These are phyloP conservation scores for Acer negundo DNA, from an alignment of 345 rosid species.

Conservation along the genomic window DNA sequence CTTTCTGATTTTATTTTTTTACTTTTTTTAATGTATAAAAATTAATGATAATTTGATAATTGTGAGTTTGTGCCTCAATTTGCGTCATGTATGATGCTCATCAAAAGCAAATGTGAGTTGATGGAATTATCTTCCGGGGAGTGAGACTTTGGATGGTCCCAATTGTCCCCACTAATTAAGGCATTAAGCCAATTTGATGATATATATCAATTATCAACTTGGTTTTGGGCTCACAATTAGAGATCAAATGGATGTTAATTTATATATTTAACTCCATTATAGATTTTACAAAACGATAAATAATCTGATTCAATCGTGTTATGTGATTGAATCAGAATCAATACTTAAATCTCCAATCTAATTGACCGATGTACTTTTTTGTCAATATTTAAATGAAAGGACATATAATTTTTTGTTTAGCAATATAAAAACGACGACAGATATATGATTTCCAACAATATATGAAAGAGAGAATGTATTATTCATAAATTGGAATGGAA, in stretches of 20 bases:
- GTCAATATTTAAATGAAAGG: too few species aligned
- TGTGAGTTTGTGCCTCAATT: too few species aligned
- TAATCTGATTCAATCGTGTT: background rate
- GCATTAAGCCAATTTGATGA: conserved; percentile 11
- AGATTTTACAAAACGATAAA: too few species aligned
- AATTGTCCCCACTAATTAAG: conserved; percentile 17
- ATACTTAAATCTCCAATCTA: too few species aligned
- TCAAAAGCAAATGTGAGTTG: background rate
- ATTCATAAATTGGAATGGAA: background rate
- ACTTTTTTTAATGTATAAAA: too few species aligned
- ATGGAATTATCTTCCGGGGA: background rate
- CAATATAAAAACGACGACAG: background rate
- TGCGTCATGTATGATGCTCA: background rate
- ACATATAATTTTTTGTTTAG: too few species aligned
- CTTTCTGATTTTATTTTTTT: too few species aligned
- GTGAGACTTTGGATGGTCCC: conserved; percentile 1
- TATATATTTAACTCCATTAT: background rate
- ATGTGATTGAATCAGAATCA: too few species aligned
- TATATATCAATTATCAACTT: background rate
- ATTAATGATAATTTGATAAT: background rate
- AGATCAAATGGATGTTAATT: background rate
- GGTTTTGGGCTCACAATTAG: background rate
- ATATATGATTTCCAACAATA: too few species aligned
- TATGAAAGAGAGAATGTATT: too few species aligned
- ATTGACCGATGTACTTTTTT: too few species aligned